Conservation (phyloP, 768 basidiomycete genomes). For the Boletus fagicola region DNA sequence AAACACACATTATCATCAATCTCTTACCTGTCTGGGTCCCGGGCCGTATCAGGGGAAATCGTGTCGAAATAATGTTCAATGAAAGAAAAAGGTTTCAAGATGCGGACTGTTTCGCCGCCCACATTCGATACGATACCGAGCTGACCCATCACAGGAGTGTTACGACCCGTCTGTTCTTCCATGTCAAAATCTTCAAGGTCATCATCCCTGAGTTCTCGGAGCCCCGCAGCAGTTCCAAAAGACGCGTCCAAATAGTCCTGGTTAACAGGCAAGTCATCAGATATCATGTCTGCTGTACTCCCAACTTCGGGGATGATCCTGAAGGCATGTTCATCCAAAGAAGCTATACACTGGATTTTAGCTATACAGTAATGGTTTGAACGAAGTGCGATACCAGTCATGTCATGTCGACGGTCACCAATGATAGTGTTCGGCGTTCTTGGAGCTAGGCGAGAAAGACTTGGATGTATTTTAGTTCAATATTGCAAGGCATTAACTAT, state of each 20-base stretch:
- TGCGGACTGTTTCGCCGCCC: conserved; percentile 83
- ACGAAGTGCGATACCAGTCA: conserved; percentile 29
- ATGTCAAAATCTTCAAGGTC: conserved; percentile 66
- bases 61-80: conserved; percentile 74
- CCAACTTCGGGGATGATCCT: conserved; percentile 70
- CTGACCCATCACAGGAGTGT: conserved; percentile 26
- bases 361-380: background rate
- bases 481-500: background rate
- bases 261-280: conserved; percentile 89
- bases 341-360: conserved; percentile 42
- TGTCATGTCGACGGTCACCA: conserved; percentile 11
- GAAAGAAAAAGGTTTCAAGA: conserved; percentile 64
- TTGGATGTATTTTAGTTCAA: conserved; percentile 7
- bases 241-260: conserved; percentile 83
- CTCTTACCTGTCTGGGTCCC: conserved; percentile 48
- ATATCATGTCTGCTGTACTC: conserved; percentile 81
- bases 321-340: conserved; percentile 84
- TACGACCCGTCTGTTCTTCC: conserved; percentile 18
- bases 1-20: background rate
- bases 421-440: conserved; percentile 7
- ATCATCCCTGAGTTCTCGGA: conserved; percentile 70
- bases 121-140: conserved; percentile 54
- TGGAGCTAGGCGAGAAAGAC: conserved; percentile 5
- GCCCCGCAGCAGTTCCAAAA: conserved; percentile 73
- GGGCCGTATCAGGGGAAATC: conserved; percentile 53